Conservation (phyloP, 176 grass and related monocot genomes). For the Juncus inflexus region DNA sequence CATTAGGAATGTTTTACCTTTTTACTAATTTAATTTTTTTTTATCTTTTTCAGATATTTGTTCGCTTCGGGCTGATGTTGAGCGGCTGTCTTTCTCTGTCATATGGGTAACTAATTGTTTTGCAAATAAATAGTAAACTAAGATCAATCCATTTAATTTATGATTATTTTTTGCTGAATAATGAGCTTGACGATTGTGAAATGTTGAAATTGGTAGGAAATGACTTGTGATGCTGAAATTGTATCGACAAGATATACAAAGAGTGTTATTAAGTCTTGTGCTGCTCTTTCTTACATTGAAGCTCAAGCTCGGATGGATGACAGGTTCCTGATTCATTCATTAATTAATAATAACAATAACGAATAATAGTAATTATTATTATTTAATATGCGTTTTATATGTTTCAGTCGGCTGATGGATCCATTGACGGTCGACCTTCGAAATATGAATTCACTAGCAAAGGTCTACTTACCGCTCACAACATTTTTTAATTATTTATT, state of each 20-base stretch:
- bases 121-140: constrained; percentile 1
- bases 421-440: constrained; percentile 82
- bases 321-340: constrained; percentile 42
- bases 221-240: constrained; percentile 85
- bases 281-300: constrained; percentile 97
- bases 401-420: constrained; percentile 83
- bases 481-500: constrained; percentile 18
- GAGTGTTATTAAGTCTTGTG: constrained; percentile 93
- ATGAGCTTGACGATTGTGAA: not conserved
- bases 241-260: constrained; percentile 82
- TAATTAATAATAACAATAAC: constrained; percentile 19
- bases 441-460: constrained; percentile 92
- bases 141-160: not conserved
- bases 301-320: constrained; percentile 99
- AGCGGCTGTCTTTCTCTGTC: constrained; percentile 87
- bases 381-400: constrained; percentile 8
- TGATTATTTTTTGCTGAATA: not conserved
- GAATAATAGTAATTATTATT: constrained; percentile 22
- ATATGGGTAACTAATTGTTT: constrained; percentile 71
- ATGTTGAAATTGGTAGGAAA: constrained; percentile 45
- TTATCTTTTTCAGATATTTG: constrained; percentile 84
- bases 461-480: no score
- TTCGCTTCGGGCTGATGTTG: constrained; percentile 92
- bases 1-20: no score
- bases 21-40: constrained; percentile 14